Base-by-base conservation (phyloP, 805 yeast species). In the Ogataea dorogensis region DNA sequence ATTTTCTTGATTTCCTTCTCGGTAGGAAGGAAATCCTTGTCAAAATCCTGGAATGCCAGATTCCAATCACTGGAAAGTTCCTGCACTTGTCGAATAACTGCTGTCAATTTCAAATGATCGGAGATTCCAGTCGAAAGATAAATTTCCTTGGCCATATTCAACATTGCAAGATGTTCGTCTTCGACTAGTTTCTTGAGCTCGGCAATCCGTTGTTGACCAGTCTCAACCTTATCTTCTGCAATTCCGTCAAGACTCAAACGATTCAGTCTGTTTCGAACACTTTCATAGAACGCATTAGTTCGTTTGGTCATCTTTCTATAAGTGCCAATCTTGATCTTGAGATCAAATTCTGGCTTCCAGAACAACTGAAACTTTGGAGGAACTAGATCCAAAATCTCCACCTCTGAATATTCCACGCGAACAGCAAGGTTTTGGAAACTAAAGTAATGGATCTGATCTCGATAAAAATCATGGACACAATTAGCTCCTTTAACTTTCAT, bases 1-100 rank as follows among this genome's bases (percentile, higher is more conserved):
- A 93, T 85, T 44, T 86, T 71, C 5, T 95, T 80, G 47, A 93
- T 85, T 69, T 93, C 98, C 51, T 81, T 86, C 58, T 93, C 98
- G 7, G 95, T 79, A 1, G 98, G 98, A 42, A 91, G 71, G 54
- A 74, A 93, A 14, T 71, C 70, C 28, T 72, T 71, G 42, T 86
- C 97, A 63, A 93, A 91, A 6, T 77, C 83, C 23, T 77, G 71
- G 51, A 93, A 88, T 39, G 82, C 95, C 15, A 61, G 50, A 59
- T 91, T 96, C 98, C 98, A 93, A 25, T 69, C 74, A 15, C 86
- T 88, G 3, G 95, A 89, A 18, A 80, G 63, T 38, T 83, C 88
- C 52, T 91, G 96, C 12, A 91, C 67, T 22, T 73, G 73, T 49
- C 91, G 67, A 17, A 88, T 61, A 2, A 84, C 73, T 0, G 74